Evolutionary conservation across 1,139 yeast species (phyloP).

Genomic region (Kodamaea fungicola): DNA sequence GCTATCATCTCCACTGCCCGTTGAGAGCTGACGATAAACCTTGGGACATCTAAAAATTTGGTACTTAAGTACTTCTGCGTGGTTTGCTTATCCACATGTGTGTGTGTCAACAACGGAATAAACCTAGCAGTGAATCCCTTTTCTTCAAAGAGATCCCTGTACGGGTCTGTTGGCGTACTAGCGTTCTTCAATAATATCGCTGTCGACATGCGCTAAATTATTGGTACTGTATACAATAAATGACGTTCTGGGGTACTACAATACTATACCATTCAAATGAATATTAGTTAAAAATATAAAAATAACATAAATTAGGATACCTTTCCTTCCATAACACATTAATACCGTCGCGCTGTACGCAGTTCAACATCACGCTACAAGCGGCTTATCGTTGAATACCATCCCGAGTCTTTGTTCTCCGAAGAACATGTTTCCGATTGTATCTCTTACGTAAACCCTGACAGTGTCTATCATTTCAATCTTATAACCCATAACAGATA

Average conservation of each 20-base stretch:
- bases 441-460: constrained; percentile 48
- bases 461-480: constrained; percentile 37
- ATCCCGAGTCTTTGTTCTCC: constrained; percentile 68
- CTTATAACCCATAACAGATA: constrained; percentile 51
- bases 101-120: constrained; percentile 68
- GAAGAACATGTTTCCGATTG: constrained; percentile 59
- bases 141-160: constrained; percentile 38
- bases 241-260: no score
- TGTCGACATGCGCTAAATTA: not conserved
- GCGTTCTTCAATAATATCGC: constrained; percentile 59
- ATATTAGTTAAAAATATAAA: constrained; percentile 1
- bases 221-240: no score
- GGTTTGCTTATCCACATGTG: constrained; percentile 45
- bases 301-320: not conserved
- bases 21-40: constrained; percentile 83
- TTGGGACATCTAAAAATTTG: constrained; percentile 40
- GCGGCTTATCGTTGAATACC: constrained; percentile 33
- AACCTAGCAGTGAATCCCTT: constrained; percentile 45
- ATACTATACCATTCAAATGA: no score
- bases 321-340: not conserved
- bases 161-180: constrained; percentile 65
- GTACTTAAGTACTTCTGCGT: constrained; percentile 43
- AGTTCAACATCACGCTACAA: no score
- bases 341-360: not conserved
- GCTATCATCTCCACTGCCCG: constrained; percentile 82